These are phyloP conservation scores for Leccinum truebloodii DNA, from an alignment of 768 basidiomycete genomes.

Conservation along the genomic window DNA sequence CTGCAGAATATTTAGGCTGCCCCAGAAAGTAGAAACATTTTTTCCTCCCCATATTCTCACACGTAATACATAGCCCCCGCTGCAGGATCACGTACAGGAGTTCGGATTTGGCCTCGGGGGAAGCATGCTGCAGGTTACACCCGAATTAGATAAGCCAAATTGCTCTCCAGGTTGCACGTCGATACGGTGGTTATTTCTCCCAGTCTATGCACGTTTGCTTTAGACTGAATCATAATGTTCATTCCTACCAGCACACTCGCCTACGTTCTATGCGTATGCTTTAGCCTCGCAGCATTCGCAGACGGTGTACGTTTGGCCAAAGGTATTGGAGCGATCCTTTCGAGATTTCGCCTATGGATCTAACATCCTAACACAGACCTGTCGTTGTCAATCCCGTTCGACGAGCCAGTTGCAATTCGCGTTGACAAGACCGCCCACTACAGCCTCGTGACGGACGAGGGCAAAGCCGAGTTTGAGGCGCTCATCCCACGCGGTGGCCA, in stretches of 20 bases:
- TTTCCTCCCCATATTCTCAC: background rate
- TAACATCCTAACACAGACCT: conserved; percentile 7
- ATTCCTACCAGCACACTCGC: background rate
- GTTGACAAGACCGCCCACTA: conserved; percentile 16
- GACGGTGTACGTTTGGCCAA: conserved; percentile 2
- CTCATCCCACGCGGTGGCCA: conserved; percentile 13
- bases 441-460: conserved; percentile 13
- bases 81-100: background rate
- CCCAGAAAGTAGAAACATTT: background rate
- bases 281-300: conserved; percentile 6
- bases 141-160: background rate
- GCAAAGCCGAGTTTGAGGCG: conserved; percentile 17
- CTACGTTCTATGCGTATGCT: conserved; percentile 1
- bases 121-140: background rate
- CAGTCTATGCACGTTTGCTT: background rate
- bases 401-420: conserved; percentile 14
- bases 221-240: background rate
- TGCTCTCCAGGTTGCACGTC: too few species aligned
- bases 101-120: background rate
- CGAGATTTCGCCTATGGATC: background rate
- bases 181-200: background rate
- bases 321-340: background rate
- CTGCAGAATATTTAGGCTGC: background rate
- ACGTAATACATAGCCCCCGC: background rate
- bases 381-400: conserved; percentile 12